Conservation (phyloP, 2,329 filamentous ascomycete species). For the Xylariaceae sp. region DNA sequence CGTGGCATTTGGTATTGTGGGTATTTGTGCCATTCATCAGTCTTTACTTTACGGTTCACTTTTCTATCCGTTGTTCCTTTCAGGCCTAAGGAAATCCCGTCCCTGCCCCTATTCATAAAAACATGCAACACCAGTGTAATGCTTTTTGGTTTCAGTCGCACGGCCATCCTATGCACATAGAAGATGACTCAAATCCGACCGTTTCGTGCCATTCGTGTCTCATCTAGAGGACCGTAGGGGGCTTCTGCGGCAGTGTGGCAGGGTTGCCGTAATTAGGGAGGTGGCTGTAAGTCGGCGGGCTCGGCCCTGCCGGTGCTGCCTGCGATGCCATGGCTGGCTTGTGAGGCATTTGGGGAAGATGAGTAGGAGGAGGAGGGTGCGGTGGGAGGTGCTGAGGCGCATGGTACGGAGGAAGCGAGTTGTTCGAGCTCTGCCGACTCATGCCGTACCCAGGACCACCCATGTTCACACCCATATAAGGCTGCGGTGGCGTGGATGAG, state of each 20-base stretch:
- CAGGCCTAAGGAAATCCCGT: constrained; percentile 7
- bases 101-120: constrained; percentile 18
- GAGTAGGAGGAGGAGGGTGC: constrained; percentile 34
- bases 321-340: constrained; percentile 44
- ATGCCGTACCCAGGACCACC: constrained; percentile 48
- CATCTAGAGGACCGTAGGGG: constrained; percentile 48
- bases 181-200: too few relatives aligned
- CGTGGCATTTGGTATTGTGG: too few relatives aligned
- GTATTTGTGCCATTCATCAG: background rate
- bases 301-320: constrained; percentile 31
- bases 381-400: constrained; percentile 37
- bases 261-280: constrained; percentile 59
- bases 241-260: constrained; percentile 59
- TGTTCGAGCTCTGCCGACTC: constrained; percentile 56
- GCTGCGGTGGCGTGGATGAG: constrained; percentile 43
- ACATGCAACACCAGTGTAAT: constrained; percentile 29
- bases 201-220: constrained; percentile 7
- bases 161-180: background rate
- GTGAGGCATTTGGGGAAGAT: constrained; percentile 45
- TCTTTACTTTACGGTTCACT: constrained; percentile 17
- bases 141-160: constrained; percentile 20
- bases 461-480: constrained; percentile 35
- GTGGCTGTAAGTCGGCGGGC: constrained; percentile 47
- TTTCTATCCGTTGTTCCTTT: constrained; percentile 25
- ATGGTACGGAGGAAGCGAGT: constrained; percentile 52